These are phyloP conservation scores for Trichosporon ovoides DNA, from an alignment of 1,284 basidiomycete genomes.

Conservation along the genomic window DNA sequence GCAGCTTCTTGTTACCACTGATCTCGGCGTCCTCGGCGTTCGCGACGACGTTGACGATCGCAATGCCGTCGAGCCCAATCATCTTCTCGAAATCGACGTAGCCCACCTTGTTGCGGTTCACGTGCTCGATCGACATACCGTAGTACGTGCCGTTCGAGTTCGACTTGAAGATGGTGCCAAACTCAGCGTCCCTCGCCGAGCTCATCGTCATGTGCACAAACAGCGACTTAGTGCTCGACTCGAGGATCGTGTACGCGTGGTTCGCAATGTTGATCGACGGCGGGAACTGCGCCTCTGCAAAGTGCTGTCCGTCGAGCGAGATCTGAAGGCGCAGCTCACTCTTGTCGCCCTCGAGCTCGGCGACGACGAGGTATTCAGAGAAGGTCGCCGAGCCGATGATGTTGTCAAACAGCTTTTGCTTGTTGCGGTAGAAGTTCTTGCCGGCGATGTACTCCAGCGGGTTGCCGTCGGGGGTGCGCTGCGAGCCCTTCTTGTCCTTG, in stretches of 20 bases:
- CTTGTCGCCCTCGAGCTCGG: constrained; percentile 58
- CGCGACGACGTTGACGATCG: constrained; percentile 78
- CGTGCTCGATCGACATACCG: constrained; percentile 74
- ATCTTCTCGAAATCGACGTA: constrained; percentile 99
- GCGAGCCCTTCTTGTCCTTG: constrained; percentile 72
- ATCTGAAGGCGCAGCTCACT: constrained; percentile 73
- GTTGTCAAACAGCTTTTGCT: constrained; percentile 71
- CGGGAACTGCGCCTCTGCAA: constrained; percentile 83
- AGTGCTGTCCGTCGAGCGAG: constrained; percentile 80
- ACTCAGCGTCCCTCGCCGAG: constrained; percentile 64
- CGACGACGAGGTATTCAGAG: constrained; percentile 89
- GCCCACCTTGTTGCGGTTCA: constrained; percentile 79
- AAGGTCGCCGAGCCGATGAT: constrained; percentile 96
- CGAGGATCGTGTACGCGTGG: constrained; percentile 59
- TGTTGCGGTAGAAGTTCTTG: constrained; percentile 64
- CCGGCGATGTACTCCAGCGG: constrained; percentile 77
- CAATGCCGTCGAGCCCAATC: constrained; percentile 91
- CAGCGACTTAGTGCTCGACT: constrained; percentile 85
- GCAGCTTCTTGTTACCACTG: constrained; percentile 69
- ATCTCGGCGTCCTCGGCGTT: constrained; percentile 69
- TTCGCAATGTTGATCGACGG: constrained; percentile 81
- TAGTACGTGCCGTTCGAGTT: constrained; percentile 99
- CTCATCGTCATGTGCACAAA: constrained; percentile 96
- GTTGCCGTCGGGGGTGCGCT: constrained; percentile 59
- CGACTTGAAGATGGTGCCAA: constrained; percentile 87